phyloP scores from a whole-genome alignment of 2,329 filamentous ascomycete species.

The Cryoendolithus antarcticus region DNA sequence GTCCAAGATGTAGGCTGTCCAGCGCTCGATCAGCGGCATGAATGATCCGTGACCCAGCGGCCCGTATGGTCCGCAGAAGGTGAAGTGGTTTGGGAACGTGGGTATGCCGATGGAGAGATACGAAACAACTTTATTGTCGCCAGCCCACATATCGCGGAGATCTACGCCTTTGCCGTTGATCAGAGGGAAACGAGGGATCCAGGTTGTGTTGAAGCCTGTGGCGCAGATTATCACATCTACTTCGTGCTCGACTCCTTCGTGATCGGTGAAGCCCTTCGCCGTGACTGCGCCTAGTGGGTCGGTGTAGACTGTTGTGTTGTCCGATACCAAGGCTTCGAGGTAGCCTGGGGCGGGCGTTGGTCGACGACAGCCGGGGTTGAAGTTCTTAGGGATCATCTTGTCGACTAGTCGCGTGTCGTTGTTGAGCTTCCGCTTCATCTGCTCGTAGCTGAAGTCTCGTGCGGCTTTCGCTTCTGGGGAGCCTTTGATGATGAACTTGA shows the following conservation, averaged over 20 bases:
- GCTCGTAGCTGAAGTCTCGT: slow-evolving; percentile 25
- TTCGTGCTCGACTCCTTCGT: slow-evolving; percentile 17
- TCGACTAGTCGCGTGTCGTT: slow-evolving; percentile 27
- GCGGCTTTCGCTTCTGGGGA: slow-evolving; percentile 32
- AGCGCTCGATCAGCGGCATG: slow-evolving; percentile 29
- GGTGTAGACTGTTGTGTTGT: slow-evolving; percentile 24
- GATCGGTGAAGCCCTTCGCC: slow-evolving; percentile 21
- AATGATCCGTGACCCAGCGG: slow-evolving; percentile 29
- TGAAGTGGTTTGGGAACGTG: slow-evolving; percentile 33
- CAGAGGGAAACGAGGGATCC: slow-evolving; percentile 22
- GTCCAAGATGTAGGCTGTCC: slow-evolving; percentile 28
- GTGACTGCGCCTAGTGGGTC: slow-evolving; percentile 20
- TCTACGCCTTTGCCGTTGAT: slow-evolving; percentile 16
- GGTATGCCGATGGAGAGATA: slow-evolving; percentile 31
- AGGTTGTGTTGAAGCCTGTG: slow-evolving; percentile 26
- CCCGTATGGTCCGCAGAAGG: slow-evolving; percentile 30
- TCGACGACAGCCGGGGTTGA: slow-evolving; percentile 30
- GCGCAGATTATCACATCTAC: slow-evolving; percentile 27
- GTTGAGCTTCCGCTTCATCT: slow-evolving; percentile 31
- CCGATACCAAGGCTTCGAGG: slow-evolving; percentile 26
- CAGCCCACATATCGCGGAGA: slow-evolving; percentile 26
- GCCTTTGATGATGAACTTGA: slow-evolving; percentile 42
- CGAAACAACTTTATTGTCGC: slow-evolving; percentile 23
- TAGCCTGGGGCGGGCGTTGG: slow-evolving; percentile 32
- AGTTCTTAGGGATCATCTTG: slow-evolving; percentile 35